Evolutionary conservation across 805 yeast species (phyloP).

Genomic region (Cyberlindnera lachancei): DNA sequence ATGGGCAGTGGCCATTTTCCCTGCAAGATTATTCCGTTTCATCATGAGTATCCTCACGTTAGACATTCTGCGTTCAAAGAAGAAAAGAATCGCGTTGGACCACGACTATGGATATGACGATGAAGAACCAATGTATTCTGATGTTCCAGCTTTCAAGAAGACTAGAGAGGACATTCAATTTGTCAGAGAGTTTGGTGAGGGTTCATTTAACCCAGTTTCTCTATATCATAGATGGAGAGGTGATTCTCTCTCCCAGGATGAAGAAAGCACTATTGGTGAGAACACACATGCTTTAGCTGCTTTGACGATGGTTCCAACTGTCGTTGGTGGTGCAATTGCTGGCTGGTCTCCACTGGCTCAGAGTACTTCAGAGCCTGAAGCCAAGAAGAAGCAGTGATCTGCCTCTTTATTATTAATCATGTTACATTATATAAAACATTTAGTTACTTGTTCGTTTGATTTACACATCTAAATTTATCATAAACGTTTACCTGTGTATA

Average conservation of each 20-base stretch:
- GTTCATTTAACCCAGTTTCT: slow-evolving; percentile 18
- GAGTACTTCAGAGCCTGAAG: too few relatives aligned
- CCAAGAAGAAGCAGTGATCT: slow-evolving; percentile 4
- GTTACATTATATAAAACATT: too few relatives aligned
- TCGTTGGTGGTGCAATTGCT: slow-evolving; percentile 52
- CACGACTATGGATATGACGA: slow-evolving; percentile 10
- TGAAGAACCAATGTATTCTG: slow-evolving; percentile 18
- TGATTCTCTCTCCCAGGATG: slow-evolving; percentile 3
- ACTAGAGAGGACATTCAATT: slow-evolving; percentile 25
- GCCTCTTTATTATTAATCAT: too few relatives aligned
- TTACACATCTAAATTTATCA: too few relatives aligned
- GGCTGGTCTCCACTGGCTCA: slow-evolving; percentile 34
- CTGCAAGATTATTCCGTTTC: slow-evolving; percentile 33
- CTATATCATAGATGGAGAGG: slow-evolving; percentile 23
- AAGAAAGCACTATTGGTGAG: slow-evolving; percentile 9
- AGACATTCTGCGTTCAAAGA: slow-evolving; percentile 9
- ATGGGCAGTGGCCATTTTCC: slow-evolving; percentile 62
- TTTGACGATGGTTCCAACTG: slow-evolving; percentile 44
- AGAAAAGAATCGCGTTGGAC: slow-evolving; percentile 4
- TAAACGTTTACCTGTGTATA: too few relatives aligned
- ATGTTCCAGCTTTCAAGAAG: slow-evolving; percentile 26
- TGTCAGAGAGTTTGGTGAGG: slow-evolving; percentile 17
- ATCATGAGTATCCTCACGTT: slow-evolving; percentile 15
- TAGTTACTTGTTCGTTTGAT: too few relatives aligned
- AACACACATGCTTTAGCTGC: slow-evolving; percentile 30